Conservation (phyloP, 148 eudicot genomes). For the Cornus florida region DNA sequence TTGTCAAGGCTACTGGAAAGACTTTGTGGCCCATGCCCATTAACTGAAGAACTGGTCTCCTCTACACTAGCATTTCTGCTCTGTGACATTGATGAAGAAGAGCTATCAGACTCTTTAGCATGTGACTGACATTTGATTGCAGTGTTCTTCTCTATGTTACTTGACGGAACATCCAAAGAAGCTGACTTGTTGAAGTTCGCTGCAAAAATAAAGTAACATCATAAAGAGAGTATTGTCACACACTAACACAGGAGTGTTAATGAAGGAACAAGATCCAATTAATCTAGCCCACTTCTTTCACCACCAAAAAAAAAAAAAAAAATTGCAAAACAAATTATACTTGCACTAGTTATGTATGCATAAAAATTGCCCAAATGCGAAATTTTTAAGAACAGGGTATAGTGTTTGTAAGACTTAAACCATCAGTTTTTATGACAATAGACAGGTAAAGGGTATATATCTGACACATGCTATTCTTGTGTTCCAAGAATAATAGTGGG, state of each 20-base stretch:
- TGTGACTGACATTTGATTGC: conserved; percentile 31
- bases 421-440: no score
- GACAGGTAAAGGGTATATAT: no score
- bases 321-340: background rate
- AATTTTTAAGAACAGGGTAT: background rate
- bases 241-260: background rate
- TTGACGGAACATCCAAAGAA: conserved; percentile 31
- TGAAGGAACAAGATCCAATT: background rate
- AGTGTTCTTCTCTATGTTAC: conserved; percentile 24
- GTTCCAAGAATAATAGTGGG: no score
- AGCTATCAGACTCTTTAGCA: conserved; percentile 34
- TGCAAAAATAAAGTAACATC: conserved; percentile 12
- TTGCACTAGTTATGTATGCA: background rate
- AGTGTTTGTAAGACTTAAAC: background rate
- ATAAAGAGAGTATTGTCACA: background rate
- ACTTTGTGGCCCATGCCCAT: conserved; percentile 30
- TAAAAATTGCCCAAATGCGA: background rate
- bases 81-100: conserved; percentile 29
- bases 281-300: background rate
- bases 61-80: conserved; percentile 21
- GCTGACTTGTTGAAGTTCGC: conserved; percentile 16
- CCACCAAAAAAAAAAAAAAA: background rate
- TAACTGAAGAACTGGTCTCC: conserved; percentile 27
- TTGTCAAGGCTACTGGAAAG: conserved; percentile 35
- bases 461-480: no score